Conservation (phyloP, 768 basidiomycete genomes). For the Imleria badia region DNA sequence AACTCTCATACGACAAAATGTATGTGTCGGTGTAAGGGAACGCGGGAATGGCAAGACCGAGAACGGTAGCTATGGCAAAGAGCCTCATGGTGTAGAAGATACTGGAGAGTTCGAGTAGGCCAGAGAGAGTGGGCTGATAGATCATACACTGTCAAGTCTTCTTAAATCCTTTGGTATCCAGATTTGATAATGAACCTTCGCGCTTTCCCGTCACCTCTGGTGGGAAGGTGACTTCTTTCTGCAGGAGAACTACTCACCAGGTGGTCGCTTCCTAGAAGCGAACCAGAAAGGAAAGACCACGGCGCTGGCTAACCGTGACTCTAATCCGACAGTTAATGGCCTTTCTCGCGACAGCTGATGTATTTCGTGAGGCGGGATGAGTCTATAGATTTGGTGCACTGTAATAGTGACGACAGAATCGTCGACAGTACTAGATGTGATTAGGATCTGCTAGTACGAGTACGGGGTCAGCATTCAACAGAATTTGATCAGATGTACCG, state of each 20-base stretch:
- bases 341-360: background rate
- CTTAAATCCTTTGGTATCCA: constrained; percentile 1
- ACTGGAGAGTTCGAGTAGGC: background rate
- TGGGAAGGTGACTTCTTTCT: background rate
- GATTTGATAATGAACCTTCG: background rate
- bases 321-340: background rate
- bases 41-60: constrained; percentile 5
- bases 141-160: too few species aligned
- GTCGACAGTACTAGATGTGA: background rate
- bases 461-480: constrained; percentile 1
- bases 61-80: background rate
- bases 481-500: background rate
- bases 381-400: background rate
- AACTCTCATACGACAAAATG: constrained; percentile 42
- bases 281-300: background rate
- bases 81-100: constrained; percentile 7
- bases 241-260: too few species aligned
- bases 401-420: background rate
- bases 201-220: background rate
- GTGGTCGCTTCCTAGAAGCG: background rate
- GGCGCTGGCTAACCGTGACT: background rate
- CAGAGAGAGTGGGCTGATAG: too few species aligned
- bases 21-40: constrained; percentile 9
- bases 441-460: background rate
- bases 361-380: constrained; percentile 9